Evolutionary conservation across 306 rosid genomes (phyloP).

Genomic region (Fragaria iinumae): DNA sequence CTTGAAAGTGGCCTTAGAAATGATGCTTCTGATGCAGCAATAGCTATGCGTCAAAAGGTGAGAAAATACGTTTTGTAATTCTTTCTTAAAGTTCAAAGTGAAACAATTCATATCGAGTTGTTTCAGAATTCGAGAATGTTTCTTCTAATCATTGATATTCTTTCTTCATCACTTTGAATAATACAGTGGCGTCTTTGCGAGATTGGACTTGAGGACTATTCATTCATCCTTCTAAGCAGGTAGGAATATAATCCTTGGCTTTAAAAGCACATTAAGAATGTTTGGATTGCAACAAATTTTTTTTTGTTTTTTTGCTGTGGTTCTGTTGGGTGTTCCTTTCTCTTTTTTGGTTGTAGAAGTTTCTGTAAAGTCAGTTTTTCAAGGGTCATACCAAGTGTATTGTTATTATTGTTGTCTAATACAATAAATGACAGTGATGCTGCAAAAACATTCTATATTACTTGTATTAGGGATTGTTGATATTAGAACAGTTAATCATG

Average conservation of each 20-base stretch:
- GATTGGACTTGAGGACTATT: slow-evolving; percentile 95
- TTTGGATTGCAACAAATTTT: neutral
- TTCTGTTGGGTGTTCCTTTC: neutral
- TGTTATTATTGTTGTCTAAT: neutral
- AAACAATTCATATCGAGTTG: slow-evolving; percentile 8
- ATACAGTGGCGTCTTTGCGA: slow-evolving; percentile 96
- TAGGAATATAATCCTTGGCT: slow-evolving; percentile 26
- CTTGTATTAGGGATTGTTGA: neutral
- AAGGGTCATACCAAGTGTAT: neutral
- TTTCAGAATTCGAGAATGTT: slow-evolving; percentile 22
- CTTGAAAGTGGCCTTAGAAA: slow-evolving; percentile 98
- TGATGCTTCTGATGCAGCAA: slow-evolving; percentile 94
- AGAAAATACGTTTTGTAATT: slow-evolving; percentile 28
- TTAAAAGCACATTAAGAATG: neutral
- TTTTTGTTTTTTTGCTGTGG: neutral
- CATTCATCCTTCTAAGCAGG: slow-evolving; percentile 97
- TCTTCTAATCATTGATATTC: slow-evolving; percentile 20
- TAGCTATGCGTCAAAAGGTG: slow-evolving; percentile 98
- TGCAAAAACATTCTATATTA: neutral
- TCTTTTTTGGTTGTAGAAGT: neutral
- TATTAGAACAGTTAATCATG: neutral
- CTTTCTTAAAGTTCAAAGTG: slow-evolving; percentile 21
- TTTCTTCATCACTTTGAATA: slow-evolving; percentile 27
- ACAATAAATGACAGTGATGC: neutral
- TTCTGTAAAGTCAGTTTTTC: neutral